These are phyloP conservation scores for Cystobasidium pallidum DNA, from an alignment of 1,284 basidiomycete genomes.

Conservation along the genomic window DNA sequence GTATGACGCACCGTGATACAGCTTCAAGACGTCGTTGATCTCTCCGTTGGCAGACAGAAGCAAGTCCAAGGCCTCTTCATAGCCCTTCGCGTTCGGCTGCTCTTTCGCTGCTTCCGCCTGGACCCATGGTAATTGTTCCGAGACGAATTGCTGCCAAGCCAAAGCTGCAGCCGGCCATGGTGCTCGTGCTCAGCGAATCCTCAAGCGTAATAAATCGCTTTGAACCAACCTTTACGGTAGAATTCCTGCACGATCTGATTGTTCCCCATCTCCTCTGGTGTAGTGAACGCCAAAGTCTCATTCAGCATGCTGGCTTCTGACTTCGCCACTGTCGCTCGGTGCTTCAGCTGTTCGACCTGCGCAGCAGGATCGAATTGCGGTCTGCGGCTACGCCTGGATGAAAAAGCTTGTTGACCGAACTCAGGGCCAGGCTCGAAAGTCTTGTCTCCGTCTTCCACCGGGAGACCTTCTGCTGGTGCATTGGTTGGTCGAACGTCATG, in stretches of 20 bases:
- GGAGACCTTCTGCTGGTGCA: slow-evolving; percentile 43
- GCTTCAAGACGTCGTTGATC: slow-evolving; percentile 47
- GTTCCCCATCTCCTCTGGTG: slow-evolving; percentile 37
- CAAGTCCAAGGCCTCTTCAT: slow-evolving; percentile 46
- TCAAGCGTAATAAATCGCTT: background rate
- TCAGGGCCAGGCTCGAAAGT: slow-evolving; percentile 34
- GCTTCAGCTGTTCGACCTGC: slow-evolving; percentile 45
- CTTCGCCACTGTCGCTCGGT: slow-evolving; percentile 43
- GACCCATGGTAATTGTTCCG: slow-evolving; percentile 59
- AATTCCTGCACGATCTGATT: slow-evolving; percentile 56
- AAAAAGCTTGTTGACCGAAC: slow-evolving; percentile 11
- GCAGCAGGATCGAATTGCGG: slow-evolving; percentile 28
- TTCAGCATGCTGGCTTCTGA: slow-evolving; percentile 48
- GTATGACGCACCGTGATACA: slow-evolving; percentile 37
- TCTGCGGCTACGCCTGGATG: background rate
- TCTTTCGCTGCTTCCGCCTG: slow-evolving; percentile 57
- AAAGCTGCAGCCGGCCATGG: slow-evolving; percentile 49
- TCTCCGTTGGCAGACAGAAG: slow-evolving; percentile 48
- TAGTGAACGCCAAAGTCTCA: slow-evolving; percentile 47
- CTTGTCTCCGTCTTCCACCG: slow-evolving; percentile 43
- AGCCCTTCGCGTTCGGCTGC: slow-evolving; percentile 30
- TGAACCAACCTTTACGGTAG: slow-evolving; percentile 52
- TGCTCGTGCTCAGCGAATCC: too few species aligned
- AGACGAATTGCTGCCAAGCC: slow-evolving; percentile 56
- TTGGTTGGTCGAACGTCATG: slow-evolving; percentile 44